A percentile compares a stretch with the other conserved stretches of the same genome.
These are phyloP conservation scores for Quercus phellos DNA, from an alignment of 331 rosid genomes.

Conservation along the genomic window DNA sequence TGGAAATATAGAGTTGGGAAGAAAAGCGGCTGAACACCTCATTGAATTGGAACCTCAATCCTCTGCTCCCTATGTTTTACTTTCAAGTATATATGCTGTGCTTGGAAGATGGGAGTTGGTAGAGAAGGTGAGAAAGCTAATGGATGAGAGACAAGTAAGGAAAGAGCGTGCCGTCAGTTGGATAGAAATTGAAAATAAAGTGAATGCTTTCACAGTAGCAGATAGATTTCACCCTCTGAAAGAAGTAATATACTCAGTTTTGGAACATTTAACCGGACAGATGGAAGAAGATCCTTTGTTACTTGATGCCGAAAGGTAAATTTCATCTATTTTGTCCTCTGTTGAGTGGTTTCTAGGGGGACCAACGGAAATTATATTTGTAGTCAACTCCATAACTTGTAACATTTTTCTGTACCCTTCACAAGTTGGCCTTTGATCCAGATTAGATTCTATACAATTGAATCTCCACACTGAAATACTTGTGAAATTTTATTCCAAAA, in stretches of 20 bases:
- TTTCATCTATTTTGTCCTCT: slow-evolving; percentile 9
- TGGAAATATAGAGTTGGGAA: slow-evolving; percentile 45
- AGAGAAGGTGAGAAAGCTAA: slow-evolving; percentile 49
- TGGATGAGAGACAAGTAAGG: slow-evolving; percentile 45
- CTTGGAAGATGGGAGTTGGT: slow-evolving; percentile 57
- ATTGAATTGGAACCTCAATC: slow-evolving; percentile 55
- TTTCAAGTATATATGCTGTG: slow-evolving; percentile 54
- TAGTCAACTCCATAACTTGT: background rate
- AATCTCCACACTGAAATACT: slow-evolving; percentile 20
- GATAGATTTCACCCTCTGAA: slow-evolving; percentile 52
- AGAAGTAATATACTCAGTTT: slow-evolving; percentile 47
- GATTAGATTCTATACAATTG: slow-evolving; percentile 26
- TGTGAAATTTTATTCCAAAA: slow-evolving; percentile 12
- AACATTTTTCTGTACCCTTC: slow-evolving; percentile 6
- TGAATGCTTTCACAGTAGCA: slow-evolving; percentile 49
- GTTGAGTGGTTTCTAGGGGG: slow-evolving; percentile 23
- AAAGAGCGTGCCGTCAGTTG: slow-evolving; percentile 50
- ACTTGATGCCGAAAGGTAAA: slow-evolving; percentile 27
- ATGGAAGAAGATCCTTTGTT: slow-evolving; percentile 33
- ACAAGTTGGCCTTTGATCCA: background rate
- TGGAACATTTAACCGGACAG: slow-evolving; percentile 46
- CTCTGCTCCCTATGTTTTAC: slow-evolving; percentile 44
- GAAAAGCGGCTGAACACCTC: slow-evolving; percentile 53
- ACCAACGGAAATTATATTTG: slow-evolving; percentile 23
- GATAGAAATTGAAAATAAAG: slow-evolving; percentile 49